Conservation (phyloP, 768 basidiomycete species). For the Vararia minispora region DNA sequence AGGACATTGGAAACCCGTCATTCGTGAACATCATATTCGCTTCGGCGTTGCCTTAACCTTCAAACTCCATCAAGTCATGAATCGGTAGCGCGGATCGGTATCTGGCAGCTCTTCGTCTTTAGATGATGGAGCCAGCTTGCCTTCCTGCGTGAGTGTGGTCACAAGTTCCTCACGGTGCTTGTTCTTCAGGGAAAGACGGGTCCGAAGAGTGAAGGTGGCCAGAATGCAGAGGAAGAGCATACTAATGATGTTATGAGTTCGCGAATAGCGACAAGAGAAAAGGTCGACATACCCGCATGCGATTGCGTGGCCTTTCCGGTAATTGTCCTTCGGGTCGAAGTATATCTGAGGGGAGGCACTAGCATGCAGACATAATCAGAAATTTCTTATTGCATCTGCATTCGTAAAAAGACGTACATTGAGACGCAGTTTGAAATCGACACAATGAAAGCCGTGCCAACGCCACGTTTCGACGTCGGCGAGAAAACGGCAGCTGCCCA, state of each 20-base stretch:
- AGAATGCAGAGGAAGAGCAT: slow-evolving; percentile 33
- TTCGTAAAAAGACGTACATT: slow-evolving; percentile 26
- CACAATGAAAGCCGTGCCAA: slow-evolving; percentile 49
- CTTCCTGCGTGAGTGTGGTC: slow-evolving; percentile 21
- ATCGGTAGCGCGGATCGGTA: slow-evolving; percentile 40
- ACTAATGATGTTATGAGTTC: slow-evolving; percentile 16
- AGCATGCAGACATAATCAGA: not conserved
- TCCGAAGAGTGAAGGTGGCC: slow-evolving; percentile 32
- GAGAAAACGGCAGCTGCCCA: slow-evolving; percentile 51
- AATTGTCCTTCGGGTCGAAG: slow-evolving; percentile 39
- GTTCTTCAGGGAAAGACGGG: slow-evolving; percentile 32
- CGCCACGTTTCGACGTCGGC: slow-evolving; percentile 48
- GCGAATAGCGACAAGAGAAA: not conserved
- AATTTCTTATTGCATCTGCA: not conserved
- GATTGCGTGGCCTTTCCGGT: slow-evolving; percentile 43
- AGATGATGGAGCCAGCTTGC: slow-evolving; percentile 19
- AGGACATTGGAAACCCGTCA: no score
- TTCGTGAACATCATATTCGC: no score
- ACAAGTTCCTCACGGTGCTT: slow-evolving; percentile 24
- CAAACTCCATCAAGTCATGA: slow-evolving; percentile 30
- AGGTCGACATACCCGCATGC: slow-evolving; percentile 31
- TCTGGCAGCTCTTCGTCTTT: slow-evolving; percentile 31
- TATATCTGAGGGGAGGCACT: slow-evolving; percentile 49
- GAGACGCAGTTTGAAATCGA: slow-evolving; percentile 49
- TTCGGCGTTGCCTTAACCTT: no score